phyloP scores from a whole-genome alignment of 352 stramenopile species.

The Hyaloperonospora brassicae region DNA sequence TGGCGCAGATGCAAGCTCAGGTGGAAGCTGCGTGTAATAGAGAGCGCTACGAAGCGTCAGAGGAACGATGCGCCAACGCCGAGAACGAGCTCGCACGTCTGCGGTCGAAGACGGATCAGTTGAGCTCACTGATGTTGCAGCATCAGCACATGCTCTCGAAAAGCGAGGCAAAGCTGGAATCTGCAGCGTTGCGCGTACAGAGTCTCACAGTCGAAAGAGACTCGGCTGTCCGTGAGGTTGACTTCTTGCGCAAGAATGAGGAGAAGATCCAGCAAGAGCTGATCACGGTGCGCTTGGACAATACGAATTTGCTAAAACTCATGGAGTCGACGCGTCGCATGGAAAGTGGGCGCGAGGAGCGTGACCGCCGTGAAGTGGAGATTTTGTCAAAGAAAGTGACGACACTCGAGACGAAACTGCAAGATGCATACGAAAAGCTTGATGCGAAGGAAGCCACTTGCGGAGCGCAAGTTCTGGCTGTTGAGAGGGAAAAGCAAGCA shows the following conservation, averaged over 20 bases:
- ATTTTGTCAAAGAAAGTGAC: constrained; percentile 39
- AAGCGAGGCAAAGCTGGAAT: constrained; percentile 51
- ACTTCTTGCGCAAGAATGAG: constrained; percentile 57
- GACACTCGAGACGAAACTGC: constrained; percentile 44
- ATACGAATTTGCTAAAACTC: constrained; percentile 72
- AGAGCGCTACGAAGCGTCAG: constrained; percentile 52
- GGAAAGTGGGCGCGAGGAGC: constrained; percentile 51
- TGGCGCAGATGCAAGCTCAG: constrained; percentile 63
- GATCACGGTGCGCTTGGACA: constrained; percentile 49
- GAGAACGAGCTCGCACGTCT: constrained; percentile 62
- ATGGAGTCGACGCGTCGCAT: constrained; percentile 72
- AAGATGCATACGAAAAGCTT: constrained; percentile 53
- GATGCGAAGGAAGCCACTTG: constrained; percentile 50
- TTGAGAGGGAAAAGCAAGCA: constrained; percentile 56
- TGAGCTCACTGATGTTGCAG: constrained; percentile 55
- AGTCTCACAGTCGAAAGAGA: constrained; percentile 44
- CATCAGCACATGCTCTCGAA: constrained; percentile 53
- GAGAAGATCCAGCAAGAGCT: constrained; percentile 53
- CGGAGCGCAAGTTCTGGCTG: constrained; percentile 33
- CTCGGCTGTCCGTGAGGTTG: constrained; percentile 32
- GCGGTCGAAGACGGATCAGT: constrained; percentile 48
- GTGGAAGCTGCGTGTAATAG: constrained; percentile 58
- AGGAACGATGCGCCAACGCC: constrained; percentile 40
- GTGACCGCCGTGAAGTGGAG: constrained; percentile 42
- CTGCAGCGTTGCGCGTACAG: constrained; percentile 31